Base-by-base conservation (phyloP, 2,329 filamentous ascomycete genomes). In the Talaromyces atroroseus region DNA sequence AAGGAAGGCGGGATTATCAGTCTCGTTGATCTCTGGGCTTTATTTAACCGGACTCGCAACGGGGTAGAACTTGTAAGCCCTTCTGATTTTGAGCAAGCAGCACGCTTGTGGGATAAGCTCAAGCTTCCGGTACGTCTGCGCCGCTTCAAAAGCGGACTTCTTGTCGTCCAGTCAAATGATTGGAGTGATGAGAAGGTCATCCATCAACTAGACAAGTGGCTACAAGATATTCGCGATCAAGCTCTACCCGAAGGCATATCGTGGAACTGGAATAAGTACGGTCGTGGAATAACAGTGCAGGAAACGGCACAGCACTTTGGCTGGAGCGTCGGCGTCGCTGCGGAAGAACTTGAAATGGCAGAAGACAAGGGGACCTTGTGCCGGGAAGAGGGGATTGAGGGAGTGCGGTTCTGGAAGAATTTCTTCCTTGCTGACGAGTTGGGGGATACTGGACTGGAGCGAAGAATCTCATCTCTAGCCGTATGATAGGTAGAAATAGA, bases 241-340 rank as follows among this genome's bases (percentile, higher is more conserved):
- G 82, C 84, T 5, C 86, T 86, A 0, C 80, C 84, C 1, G 78
- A 77, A n/a, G 81, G 87, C 3, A 79, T 86, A 34, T 64, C 79
- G 0, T 94, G 89, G 89, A 86, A 95, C 65, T 90, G 87, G 87
- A 79, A 78, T 48, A 66, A 78, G 42, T 96, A 90, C 70, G 92
- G 94, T 0, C 82, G 86, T 56, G 91, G 94, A 10, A 86, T 97
- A 26, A 96, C 91, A 14, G 90, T 91, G 1, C 89, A 94, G 67
- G 92, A 97, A 67, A 84, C 85, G 0, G 94, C 94, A 0, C 89
- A 95, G 71, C 80, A 84, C 50, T 99, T 99, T 72, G 90, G 92
- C 5, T 99, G 94, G 94, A 97, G 94, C 69, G 87, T 99, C 7
- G 94, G 94, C 8, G 92, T 99, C 21, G 94, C 94, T 1, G 89